These are phyloP conservation scores for Sistotremastrum niveocremeum DNA, from an alignment of 768 basidiomycete species.

Conservation along the genomic window DNA sequence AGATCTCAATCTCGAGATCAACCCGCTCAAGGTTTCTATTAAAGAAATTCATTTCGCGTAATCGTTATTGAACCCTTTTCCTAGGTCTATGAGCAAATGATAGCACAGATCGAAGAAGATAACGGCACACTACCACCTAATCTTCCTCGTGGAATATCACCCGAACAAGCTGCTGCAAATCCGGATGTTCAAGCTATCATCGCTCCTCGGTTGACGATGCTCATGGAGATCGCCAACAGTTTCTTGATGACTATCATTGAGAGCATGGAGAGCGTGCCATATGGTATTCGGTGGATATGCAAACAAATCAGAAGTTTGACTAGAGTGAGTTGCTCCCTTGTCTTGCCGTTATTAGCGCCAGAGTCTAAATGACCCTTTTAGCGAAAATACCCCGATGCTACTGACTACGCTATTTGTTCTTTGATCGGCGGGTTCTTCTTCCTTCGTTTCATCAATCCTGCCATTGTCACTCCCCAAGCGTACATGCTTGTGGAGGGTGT, in stretches of 20 bases:
- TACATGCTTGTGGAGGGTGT: constrained; percentile 99
- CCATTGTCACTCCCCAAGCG: constrained; percentile 97
- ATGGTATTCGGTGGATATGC: constrained; percentile 99
- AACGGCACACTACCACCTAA: constrained; percentile 84
- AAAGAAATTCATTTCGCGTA: neutral
- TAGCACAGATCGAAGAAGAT: constrained; percentile 97
- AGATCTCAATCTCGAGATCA: constrained; percentile 97
- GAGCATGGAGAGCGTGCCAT: constrained; percentile 95
- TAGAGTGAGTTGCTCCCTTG: constrained; percentile 39
- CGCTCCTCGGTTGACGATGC: constrained; percentile 91
- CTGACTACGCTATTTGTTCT: constrained; percentile 96
- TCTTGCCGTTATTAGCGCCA: neutral
- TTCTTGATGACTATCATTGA: constrained; percentile 97
- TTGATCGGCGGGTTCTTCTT: constrained; percentile 99
- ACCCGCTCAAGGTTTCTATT: constrained; percentile 77
- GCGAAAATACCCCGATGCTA: constrained; percentile 98
- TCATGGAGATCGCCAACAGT: constrained; percentile 99
- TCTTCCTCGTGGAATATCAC: constrained; percentile 84
- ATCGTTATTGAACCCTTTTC: neutral
- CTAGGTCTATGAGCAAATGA: constrained; percentile 99
- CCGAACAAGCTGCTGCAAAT: constrained; percentile 90
- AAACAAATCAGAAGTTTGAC: constrained; percentile 98
- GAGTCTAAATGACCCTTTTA: constrained; percentile 18
- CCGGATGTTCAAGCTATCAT: constrained; percentile 96
- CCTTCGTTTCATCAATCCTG: constrained; percentile 98